Percentiles rank a stretch among this genome's conserved stretches.
These are phyloP conservation scores for Saposhnikovia divaricata DNA, from an alignment of 129 eudicot species.

Conservation along the genomic window DNA sequence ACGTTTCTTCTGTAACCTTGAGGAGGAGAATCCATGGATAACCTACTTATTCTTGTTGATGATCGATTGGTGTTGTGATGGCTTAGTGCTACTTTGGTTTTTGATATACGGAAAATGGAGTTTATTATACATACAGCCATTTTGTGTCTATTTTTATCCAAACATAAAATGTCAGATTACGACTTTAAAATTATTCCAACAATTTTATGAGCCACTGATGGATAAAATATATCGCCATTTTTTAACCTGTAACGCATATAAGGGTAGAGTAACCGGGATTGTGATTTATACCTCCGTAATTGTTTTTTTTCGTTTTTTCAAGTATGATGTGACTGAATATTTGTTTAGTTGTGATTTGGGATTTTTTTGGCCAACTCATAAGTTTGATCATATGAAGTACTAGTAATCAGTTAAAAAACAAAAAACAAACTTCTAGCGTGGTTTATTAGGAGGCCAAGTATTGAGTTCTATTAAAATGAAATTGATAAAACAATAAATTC, in stretches of 20 bases:
- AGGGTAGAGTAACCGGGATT: too few species aligned
- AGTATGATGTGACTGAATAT: background rate
- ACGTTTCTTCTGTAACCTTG: constrained; percentile 77
- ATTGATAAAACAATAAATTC: too few species aligned
- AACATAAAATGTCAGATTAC: background rate
- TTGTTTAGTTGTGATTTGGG: too few species aligned
- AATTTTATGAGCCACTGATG: too few species aligned
- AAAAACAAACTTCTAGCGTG: background rate
- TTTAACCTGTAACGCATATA: too few species aligned
- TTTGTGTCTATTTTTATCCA: background rate
- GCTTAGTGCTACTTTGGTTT: background rate
- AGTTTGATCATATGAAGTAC: too few species aligned
- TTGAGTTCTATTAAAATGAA: too few species aligned
- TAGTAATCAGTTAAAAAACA: too few species aligned
- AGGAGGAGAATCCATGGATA: constrained; percentile 79
- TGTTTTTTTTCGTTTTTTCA: too few species aligned
- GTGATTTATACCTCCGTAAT: too few species aligned
- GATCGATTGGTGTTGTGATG: background rate
- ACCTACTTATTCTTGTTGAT: background rate
- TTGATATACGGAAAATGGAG: background rate
- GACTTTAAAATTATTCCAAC: background rate
- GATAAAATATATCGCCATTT: background rate
- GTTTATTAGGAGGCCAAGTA: background rate
- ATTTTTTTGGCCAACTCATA: too few species aligned
- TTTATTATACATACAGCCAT: background rate